Evolutionary conservation across 345 rosid species (phyloP).

Genomic region (Populus ilicifolia): DNA sequence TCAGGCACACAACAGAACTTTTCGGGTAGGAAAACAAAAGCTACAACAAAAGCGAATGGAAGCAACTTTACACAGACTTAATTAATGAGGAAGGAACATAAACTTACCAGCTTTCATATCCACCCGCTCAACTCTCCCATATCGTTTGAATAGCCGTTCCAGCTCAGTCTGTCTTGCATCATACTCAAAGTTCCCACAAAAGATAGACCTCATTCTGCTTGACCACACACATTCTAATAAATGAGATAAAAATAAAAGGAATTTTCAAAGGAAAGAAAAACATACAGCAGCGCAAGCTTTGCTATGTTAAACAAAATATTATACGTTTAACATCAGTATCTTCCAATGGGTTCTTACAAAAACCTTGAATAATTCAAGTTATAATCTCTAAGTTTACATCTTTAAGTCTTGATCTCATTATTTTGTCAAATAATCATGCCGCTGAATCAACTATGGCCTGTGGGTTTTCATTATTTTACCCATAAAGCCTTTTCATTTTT

Average conservation of each 20-base stretch:
- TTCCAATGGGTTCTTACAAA: neutral
- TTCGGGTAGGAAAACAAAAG: neutral
- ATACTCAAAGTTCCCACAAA: slow-evolving; percentile 92
- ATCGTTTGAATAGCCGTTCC: slow-evolving; percentile 76
- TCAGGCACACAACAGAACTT: neutral
- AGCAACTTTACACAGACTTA: neutral
- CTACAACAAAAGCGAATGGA: neutral
- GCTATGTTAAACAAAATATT: neutral
- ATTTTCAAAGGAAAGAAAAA: neutral
- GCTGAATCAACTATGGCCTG: neutral
- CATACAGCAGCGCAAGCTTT: neutral
- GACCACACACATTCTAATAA: neutral
- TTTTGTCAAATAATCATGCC: neutral
- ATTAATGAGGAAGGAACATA: neutral
- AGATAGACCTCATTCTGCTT: slow-evolving; percentile 66
- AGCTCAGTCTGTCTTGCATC: slow-evolving; percentile 83
- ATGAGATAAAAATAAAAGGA: neutral
- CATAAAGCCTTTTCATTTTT: neutral
- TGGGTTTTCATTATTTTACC: neutral
- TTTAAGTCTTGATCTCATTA: neutral
- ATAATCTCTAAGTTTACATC: neutral
- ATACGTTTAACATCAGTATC: neutral
- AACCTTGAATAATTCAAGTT: neutral
- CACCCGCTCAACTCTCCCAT: slow-evolving; percentile 84
- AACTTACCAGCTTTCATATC: slow-evolving; percentile 92